Base-by-base conservation (phyloP, 2,329 filamentous ascomycete genomes). In the Curvularia hawaiiensis region DNA sequence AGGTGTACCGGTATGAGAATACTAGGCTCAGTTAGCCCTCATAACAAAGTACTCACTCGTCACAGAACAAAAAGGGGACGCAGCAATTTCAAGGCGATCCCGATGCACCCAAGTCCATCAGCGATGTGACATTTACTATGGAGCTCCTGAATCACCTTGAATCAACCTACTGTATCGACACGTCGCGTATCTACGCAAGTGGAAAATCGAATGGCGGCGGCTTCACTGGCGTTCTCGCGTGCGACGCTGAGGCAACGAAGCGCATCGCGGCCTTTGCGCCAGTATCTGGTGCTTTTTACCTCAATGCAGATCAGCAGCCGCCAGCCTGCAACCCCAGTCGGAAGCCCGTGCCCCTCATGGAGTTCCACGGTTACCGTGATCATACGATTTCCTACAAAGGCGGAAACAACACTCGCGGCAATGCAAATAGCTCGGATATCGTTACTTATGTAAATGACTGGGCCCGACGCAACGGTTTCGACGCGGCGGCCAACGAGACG, bases 171-270 rank as follows among this genome's bases (percentile, higher is more conserved):
- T 84, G 81, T 66, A 75, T 84, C 59, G 78, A 83, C 57, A 58
- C 69, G 1, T 63, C 65, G 4, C 77, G 76, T 9, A 71, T 84
- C 43, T 84, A 82, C 59, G 77, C 77, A 12, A 75, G 77, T 1
- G 82, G 81, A 45, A 85, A 86, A 63, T 85, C 78, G 62, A 85
- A 86, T 47, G 84, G 83, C 6, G 85, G 81, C 2, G 84, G 79
- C 11, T 81, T 82, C 43, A 79, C 82, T 24, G 78, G 77, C 22
- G 64, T 78, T 1, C 75, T 84, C 5, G 81, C 83, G 3, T 85
- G 81, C 67, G 74, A 80, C 31, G 64, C 77, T 3, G 70, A 70
- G 9, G 73, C 77, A 3, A 79, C 78, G 4, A 66, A 65, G 4
- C 72, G 71, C 5, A 79, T 84, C 50, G 81, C 82, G 7, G 82